Percentiles rank a stretch among this genome's conserved stretches.
Evolutionary conservation across 768 basidiomycete genomes (phyloP).

Genomic region (Galerina marginata): DNA sequence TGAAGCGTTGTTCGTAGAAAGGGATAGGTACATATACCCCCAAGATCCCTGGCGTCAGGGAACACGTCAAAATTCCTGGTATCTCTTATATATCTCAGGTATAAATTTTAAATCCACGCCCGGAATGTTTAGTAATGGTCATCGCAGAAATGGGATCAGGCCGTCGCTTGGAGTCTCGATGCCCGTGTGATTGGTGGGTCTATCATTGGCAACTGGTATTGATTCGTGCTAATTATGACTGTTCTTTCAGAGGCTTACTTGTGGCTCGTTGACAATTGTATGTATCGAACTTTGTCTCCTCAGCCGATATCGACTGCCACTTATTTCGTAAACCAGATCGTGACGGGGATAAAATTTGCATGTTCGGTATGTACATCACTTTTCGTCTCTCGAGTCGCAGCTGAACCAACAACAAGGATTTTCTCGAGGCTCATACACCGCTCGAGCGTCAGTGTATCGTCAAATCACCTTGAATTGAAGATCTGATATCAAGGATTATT

Average conservation of each 20-base stretch:
- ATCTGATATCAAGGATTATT: not conserved
- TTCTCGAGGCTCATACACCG: slow-evolving; percentile 25
- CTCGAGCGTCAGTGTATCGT: slow-evolving; percentile 19
- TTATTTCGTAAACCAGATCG: not conserved
- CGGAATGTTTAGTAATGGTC: not conserved
- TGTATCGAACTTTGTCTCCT: not conserved
- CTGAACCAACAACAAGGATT: slow-evolving; percentile 10
- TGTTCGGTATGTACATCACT: slow-evolving; percentile 4
- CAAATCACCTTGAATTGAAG: too few species aligned
- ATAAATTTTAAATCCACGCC: not conserved
- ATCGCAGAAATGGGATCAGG: slow-evolving; percentile 15
- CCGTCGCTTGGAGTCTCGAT: slow-evolving; percentile 23
- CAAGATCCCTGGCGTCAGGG: slow-evolving; percentile 13
- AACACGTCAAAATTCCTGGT: slow-evolving; percentile 12
- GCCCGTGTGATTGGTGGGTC: slow-evolving; percentile 19
- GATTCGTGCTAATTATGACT: not conserved
- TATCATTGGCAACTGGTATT: not conserved
- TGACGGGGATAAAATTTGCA: slow-evolving; percentile 14
- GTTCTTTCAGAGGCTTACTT: slow-evolving; percentile 16
- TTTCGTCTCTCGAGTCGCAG: not conserved
- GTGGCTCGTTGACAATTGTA: slow-evolving; percentile 22
- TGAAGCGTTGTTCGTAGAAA: not conserved
- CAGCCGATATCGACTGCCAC: too few species aligned
- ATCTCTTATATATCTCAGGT: slow-evolving; percentile 14
- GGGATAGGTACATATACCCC: slow-evolving; percentile 25